phyloP scores from a whole-genome alignment of 306 rosid species.

The Psophocarpus tetragonolobus region DNA sequence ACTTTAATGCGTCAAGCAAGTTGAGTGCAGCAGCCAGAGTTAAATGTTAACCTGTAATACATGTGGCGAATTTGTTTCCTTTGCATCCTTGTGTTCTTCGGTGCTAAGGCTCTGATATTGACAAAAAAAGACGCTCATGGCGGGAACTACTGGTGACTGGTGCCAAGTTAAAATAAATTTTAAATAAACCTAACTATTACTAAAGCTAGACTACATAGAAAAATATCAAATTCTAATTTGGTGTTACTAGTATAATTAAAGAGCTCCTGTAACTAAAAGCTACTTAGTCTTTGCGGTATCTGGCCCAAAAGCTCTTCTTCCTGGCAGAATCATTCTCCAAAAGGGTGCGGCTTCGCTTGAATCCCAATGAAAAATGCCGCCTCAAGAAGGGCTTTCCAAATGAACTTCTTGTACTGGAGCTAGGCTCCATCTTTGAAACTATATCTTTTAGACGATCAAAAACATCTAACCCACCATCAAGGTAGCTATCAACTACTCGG shows the following conservation, averaged over 20 bases:
- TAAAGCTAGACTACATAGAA: slow-evolving; percentile 40
- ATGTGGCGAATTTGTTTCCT: background rate
- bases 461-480: slow-evolving; percentile 51
- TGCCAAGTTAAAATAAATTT: slow-evolving; percentile 18
- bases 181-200: slow-evolving; percentile 35
- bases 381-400: slow-evolving; percentile 62
- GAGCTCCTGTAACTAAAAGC: slow-evolving; percentile 22
- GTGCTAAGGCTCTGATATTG: background rate
- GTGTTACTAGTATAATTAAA: slow-evolving; percentile 32
- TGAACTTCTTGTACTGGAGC: slow-evolving; percentile 62
- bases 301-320: slow-evolving; percentile 72
- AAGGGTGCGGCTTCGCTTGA: slow-evolving; percentile 61
- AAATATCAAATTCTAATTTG: slow-evolving; percentile 35
- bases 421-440: slow-evolving; percentile 56
- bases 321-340: slow-evolving; percentile 56
- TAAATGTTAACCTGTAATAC: background rate
- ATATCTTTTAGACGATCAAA: slow-evolving; percentile 43
- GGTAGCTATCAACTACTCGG: slow-evolving; percentile 67
- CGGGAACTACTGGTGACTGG: slow-evolving; percentile 13
- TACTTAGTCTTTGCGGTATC: slow-evolving; percentile 52
- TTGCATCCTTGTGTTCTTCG: background rate
- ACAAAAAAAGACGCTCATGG: background rate
- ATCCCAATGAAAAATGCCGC: slow-evolving; percentile 61
- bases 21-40: background rate
- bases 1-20: background rate